Percentiles rank a stretch among this genome's conserved stretches.
These are phyloP conservation scores for Strobilomyces dryophilus DNA, from an alignment of 768 basidiomycete genomes.

Conservation along the genomic window DNA sequence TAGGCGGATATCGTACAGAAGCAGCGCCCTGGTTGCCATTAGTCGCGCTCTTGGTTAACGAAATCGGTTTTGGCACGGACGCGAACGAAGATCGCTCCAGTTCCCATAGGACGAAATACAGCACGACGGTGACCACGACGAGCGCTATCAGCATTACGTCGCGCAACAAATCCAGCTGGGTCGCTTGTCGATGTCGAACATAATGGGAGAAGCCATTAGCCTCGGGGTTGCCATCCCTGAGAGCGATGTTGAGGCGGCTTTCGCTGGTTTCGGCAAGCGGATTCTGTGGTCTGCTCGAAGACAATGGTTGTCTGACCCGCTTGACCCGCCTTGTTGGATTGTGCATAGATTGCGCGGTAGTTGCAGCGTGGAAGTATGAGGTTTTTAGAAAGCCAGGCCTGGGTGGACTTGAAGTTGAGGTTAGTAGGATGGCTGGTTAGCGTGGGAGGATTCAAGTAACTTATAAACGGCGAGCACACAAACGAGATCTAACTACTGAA, in stretches of 20 bases:
- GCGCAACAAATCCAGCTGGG: constrained; percentile 6
- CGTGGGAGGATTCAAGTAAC: too few relatives aligned
- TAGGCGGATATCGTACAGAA: background rate
- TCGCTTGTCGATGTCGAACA: constrained; percentile 5
- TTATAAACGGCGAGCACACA: too few relatives aligned
- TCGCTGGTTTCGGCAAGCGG: background rate
- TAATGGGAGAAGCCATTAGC: background rate
- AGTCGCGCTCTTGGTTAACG: background rate
- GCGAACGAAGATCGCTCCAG: constrained; percentile 10
- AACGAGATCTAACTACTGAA: too few relatives aligned
- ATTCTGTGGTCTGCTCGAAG: background rate
- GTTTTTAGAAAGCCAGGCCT: too few relatives aligned
- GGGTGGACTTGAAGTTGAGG: too few relatives aligned
- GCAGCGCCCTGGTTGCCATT: too few relatives aligned
- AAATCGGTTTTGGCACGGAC: background rate
- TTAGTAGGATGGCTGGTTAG: too few relatives aligned
- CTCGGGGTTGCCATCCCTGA: too few relatives aligned
- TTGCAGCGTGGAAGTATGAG: background rate
- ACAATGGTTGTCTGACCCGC: constrained; percentile 7
- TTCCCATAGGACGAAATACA: constrained; percentile 22
- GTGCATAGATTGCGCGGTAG: constrained; percentile 7
- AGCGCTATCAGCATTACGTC: constrained; percentile 16
- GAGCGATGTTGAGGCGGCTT: background rate
- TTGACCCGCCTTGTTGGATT: constrained; percentile 16
- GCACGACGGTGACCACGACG: constrained; percentile 18